These are phyloP conservation scores for Nigrospora osmanthi DNA, from an alignment of 2,329 filamentous ascomycete genomes.

Conservation along the genomic window DNA sequence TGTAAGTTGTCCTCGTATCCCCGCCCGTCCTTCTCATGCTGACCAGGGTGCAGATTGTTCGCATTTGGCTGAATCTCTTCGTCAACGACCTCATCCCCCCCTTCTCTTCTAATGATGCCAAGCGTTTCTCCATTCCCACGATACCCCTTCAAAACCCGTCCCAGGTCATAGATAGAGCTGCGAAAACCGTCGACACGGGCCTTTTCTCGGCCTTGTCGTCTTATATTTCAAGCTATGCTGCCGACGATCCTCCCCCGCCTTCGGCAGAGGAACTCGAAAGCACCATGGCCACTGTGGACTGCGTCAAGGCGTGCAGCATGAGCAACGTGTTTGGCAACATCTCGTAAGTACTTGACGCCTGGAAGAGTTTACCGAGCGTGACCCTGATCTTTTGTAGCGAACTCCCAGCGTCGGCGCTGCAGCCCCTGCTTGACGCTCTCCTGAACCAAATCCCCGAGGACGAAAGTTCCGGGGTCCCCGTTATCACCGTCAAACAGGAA, in stretches of 20 bases:
- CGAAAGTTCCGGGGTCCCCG: slow-evolving; percentile 55
- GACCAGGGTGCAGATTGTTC: slow-evolving; percentile 58
- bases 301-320: slow-evolving; percentile 82
- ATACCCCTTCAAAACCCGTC: slow-evolving; percentile 89
- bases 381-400: slow-evolving; percentile 33
- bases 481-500: slow-evolving; percentile 89
- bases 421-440: slow-evolving; percentile 62
- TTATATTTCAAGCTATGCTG: slow-evolving; percentile 97
- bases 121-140: slow-evolving; percentile 61
- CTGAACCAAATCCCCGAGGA: slow-evolving; percentile 84
- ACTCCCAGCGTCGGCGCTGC: slow-evolving; percentile 51
- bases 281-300: slow-evolving; percentile 89
- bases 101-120: slow-evolving; percentile 58
- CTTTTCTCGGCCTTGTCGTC: slow-evolving; percentile 92
- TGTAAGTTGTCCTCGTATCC: slow-evolving; percentile 37
- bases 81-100: slow-evolving; percentile 87
- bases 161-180: slow-evolving; percentile 83
- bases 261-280: slow-evolving; percentile 96
- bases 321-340: slow-evolving; percentile 78
- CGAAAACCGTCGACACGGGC: slow-evolving; percentile 70
- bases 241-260: slow-evolving; percentile 93
- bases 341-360: slow-evolving; percentile 42
- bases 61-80: slow-evolving; percentile 92
- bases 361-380: too few relatives aligned
- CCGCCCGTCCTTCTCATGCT: slow-evolving; percentile 13